Base-by-base conservation (phyloP, 768 basidiomycete species). In the Tubosaeta sp. region DNA sequence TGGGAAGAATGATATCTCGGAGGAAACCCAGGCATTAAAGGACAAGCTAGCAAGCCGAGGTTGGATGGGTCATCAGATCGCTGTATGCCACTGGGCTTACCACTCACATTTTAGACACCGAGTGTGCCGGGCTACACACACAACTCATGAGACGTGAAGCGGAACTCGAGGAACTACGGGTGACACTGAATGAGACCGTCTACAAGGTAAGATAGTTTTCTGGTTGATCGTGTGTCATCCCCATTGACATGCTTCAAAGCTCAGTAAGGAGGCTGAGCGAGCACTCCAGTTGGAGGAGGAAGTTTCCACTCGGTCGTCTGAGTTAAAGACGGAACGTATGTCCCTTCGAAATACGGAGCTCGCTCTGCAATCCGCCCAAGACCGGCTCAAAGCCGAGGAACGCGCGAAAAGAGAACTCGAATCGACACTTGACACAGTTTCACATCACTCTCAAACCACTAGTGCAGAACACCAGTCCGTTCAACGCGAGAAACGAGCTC, bases 211-310 rank as follows among this genome's bases (percentile, higher is more conserved):
- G 32, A 39, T 35, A 14, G 45, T 19, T 22, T 53, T 34, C 19
- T 8, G 3, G n/a, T 47, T 32, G 21, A 21, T 49, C 31, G 25
- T 46, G 45, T 36, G 35, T 46, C 41, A 29, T 25, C 24, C 11
- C 27, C 5, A 22, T 43, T 58, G 47, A 62, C 41, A 44, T 48
- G 34, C 40, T n/a, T 48, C 47, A 43, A 53, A 87, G 86, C 69
- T 87, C 44, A 74, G 74, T 39, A 63, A 67, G 48, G 85, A 87
- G 69, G 73, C 80, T 6, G 72, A 77, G 53, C 81, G 80, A 25
- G 78, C 73, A 14, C 63, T 84, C 39, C 68, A 71, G 46, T 73
- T 87, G 21, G 84, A 87, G 59, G 63, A 69, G 1, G 74, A 78
- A 27, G 70, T 81, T 19, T 67, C 66, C 8, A 71, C 72, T 59